phyloP scores from a whole-genome alignment of 1,139 yeast species.

The Sugiyamaella novakii region DNA sequence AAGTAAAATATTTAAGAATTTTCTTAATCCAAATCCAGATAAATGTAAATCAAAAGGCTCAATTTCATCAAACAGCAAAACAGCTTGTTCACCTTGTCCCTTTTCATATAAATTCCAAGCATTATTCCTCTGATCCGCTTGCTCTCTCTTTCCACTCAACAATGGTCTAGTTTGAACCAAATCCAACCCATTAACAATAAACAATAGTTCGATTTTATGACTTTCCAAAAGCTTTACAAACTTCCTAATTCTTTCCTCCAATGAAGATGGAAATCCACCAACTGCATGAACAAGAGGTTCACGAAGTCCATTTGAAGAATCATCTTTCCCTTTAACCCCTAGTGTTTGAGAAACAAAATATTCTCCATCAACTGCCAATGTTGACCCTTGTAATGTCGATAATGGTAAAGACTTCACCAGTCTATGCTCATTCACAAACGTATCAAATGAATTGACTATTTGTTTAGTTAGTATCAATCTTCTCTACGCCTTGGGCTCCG shows the following conservation, averaged over 20 bases:
- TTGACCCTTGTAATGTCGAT: constrained; percentile 65
- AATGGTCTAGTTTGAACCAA: constrained; percentile 33
- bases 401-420: constrained; percentile 64
- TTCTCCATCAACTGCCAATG: constrained; percentile 83
- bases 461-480: constrained; percentile 2
- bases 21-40: constrained; percentile 42
- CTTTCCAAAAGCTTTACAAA: constrained; percentile 65
- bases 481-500: neutral
- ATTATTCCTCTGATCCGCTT: constrained; percentile 34
- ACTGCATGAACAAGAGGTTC: constrained; percentile 77
- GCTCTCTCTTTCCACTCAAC: constrained; percentile 25
- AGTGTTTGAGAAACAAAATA: constrained; percentile 69
- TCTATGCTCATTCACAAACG: constrained; percentile 69
- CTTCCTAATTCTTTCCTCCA: constrained; percentile 55
- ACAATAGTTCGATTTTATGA: constrained; percentile 70
- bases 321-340: constrained; percentile 21
- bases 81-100: constrained; percentile 42
- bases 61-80: constrained; percentile 38
- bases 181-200: constrained; percentile 64
- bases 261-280: constrained; percentile 77
- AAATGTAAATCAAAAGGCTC: constrained; percentile 27
- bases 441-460: constrained; percentile 66
- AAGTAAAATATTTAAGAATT: constrained; percentile 60
- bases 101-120: constrained; percentile 44
- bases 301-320: constrained; percentile 49